Evolutionary conservation across 805 yeast genomes (phyloP).

Genomic region (Candida tallmaniae): DNA sequence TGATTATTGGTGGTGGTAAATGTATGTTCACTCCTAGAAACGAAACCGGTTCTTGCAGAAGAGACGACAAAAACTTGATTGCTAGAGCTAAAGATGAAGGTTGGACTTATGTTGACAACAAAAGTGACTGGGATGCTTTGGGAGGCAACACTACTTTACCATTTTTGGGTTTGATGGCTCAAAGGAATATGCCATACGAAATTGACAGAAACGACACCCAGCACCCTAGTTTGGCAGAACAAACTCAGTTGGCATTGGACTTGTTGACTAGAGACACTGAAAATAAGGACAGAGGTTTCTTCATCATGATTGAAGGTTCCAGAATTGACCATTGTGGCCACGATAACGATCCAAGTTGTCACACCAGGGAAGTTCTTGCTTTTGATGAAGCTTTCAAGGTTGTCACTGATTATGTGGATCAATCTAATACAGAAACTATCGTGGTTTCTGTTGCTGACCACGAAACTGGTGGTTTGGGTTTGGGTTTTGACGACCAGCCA

Average conservation of each 20-base stretch:
- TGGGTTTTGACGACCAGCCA: slow-evolving; percentile 1
- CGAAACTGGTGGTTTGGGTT: slow-evolving; percentile 82
- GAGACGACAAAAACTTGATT: slow-evolving; percentile 64
- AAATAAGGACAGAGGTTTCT: slow-evolving; percentile 78
- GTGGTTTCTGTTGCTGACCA: slow-evolving; percentile 86
- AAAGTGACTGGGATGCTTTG: slow-evolving; percentile 51
- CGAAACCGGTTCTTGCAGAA: slow-evolving; percentile 59
- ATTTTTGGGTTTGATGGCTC: slow-evolving; percentile 69
- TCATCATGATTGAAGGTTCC: slow-evolving; percentile 84
- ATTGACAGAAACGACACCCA: slow-evolving; percentile 60
- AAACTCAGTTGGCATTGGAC: slow-evolving; percentile 67
- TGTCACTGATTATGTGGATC: slow-evolving; percentile 64
- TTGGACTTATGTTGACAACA: slow-evolving; percentile 60
- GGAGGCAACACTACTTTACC: slow-evolving; percentile 66
- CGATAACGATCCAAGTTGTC: slow-evolving; percentile 90
- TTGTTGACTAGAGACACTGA: slow-evolving; percentile 63
- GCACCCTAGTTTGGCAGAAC: slow-evolving; percentile 78
- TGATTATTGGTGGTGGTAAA: slow-evolving; percentile 89
- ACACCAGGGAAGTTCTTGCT: slow-evolving; percentile 85
- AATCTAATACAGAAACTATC: slow-evolving; percentile 68
- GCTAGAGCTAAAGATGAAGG: slow-evolving; percentile 56
- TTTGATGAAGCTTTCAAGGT: slow-evolving; percentile 77
- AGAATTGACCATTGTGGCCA: slow-evolving; percentile 96
- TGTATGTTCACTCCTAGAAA: slow-evolving; percentile 66
- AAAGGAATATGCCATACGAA: slow-evolving; percentile 78